Evolutionary conservation across 2,329 filamentous ascomycete genomes (phyloP).

Genomic region (Fusarium zealandicum): DNA sequence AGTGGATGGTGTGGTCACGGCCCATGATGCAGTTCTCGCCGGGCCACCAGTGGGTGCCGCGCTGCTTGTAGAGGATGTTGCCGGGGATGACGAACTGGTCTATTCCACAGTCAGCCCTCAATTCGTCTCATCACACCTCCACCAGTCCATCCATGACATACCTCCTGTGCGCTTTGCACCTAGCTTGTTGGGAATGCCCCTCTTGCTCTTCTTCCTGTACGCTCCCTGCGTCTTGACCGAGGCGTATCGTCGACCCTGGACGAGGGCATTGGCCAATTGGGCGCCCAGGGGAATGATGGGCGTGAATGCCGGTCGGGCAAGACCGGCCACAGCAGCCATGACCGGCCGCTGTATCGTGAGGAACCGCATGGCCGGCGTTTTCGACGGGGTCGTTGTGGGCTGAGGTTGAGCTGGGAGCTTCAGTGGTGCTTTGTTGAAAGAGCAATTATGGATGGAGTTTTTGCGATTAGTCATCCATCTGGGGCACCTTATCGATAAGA

Average conservation of each 20-base stretch:
- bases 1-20: conserved; percentile 94
- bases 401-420: conserved; percentile 39
- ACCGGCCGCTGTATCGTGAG: conserved; percentile 56
- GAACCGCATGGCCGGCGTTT: conserved; percentile 53
- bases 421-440: conserved; percentile 8
- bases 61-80: conserved; percentile 98
- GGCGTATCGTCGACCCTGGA: conserved; percentile 61
- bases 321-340: conserved; percentile 48
- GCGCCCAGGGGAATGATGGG: conserved; percentile 31
- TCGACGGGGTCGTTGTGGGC: conserved; percentile 46
- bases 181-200: conserved; percentile 77
- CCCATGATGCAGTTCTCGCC: conserved; percentile 96
- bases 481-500: conserved; percentile 40
- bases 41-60: conserved; percentile 91
- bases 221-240: conserved; percentile 71
- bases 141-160: too few relatives aligned
- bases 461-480: conserved; percentile 39
- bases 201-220: conserved; percentile 69
- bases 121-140: not conserved
- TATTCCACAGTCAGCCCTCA: conserved; percentile 46
- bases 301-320: conserved; percentile 40
- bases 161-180: conserved; percentile 93
- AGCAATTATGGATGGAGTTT: conserved; percentile 34
- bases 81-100: conserved; percentile 93
- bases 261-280: conserved; percentile 51